phyloP scores from a whole-genome alignment of 495 filamentous ascomycete genomes.

The Emericellopsis terricola region DNA sequence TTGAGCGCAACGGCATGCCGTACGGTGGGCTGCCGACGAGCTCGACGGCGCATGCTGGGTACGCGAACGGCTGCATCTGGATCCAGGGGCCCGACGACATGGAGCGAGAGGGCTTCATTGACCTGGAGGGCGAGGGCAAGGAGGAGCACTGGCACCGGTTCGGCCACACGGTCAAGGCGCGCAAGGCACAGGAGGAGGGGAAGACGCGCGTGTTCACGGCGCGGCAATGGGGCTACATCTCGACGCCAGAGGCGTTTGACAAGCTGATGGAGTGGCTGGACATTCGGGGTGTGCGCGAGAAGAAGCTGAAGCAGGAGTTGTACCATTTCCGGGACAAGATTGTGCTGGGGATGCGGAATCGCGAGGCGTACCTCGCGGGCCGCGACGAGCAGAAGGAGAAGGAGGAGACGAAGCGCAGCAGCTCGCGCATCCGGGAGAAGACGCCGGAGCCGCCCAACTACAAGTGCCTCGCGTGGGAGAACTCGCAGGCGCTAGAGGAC shows the following conservation, averaged over 20 bases:
- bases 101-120: slow-evolving; percentile 68
- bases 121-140: slow-evolving; percentile 46
- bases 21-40: slow-evolving; percentile 74
- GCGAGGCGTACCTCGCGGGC: slow-evolving; percentile 48
- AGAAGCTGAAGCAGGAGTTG: slow-evolving; percentile 73
- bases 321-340: slow-evolving; percentile 62
- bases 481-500: slow-evolving; percentile 56
- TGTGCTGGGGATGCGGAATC: slow-evolving; percentile 56
- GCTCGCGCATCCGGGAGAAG: slow-evolving; percentile 59
- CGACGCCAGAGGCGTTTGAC: slow-evolving; percentile 59
- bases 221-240: slow-evolving; percentile 77
- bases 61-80: slow-evolving; percentile 91
- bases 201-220: slow-evolving; percentile 59
- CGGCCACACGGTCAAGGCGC: slow-evolving; percentile 63
- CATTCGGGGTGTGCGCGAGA: slow-evolving; percentile 61
- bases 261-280: slow-evolving; percentile 79
- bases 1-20: slow-evolving; percentile 96
- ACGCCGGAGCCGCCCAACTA: slow-evolving; percentile 33
- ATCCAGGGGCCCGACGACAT: slow-evolving; percentile 86
- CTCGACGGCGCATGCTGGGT: slow-evolving; percentile 70
- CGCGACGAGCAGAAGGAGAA: slow-evolving; percentile 35
- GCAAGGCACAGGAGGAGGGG: slow-evolving; percentile 77
- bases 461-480: slow-evolving; percentile 69
- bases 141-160: slow-evolving; percentile 44
- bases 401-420: slow-evolving; percentile 41